These are phyloP conservation scores for Aspergillus felis DNA, from an alignment of 2,329 filamentous ascomycete genomes.

Conservation along the genomic window DNA sequence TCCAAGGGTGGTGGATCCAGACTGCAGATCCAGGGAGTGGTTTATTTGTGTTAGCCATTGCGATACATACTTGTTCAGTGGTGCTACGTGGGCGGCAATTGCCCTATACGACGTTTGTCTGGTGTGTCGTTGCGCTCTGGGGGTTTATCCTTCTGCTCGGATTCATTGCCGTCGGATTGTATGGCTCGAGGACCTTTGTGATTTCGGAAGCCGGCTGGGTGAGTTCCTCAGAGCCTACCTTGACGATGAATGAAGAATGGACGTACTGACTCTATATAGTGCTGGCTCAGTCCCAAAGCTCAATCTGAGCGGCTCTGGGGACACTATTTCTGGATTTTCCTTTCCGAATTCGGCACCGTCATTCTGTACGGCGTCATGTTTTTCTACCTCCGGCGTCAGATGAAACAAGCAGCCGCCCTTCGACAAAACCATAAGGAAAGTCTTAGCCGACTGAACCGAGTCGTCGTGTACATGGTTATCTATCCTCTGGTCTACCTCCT, in stretches of 20 bases:
- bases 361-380: slow-evolving; percentile 48
- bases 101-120: slow-evolving; percentile 42
- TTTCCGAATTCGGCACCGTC: slow-evolving; percentile 50
- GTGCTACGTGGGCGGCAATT: slow-evolving; percentile 47
- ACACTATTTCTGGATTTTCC: slow-evolving; percentile 54
- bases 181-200: slow-evolving; percentile 41
- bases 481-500: slow-evolving; percentile 53
- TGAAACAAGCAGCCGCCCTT: slow-evolving; percentile 32
- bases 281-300: slow-evolving; percentile 46
- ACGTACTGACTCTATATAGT: slow-evolving; percentile 29
- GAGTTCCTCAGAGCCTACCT: slow-evolving; percentile 16
- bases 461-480: slow-evolving; percentile 44
- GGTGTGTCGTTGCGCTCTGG: slow-evolving; percentile 44
- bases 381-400: slow-evolving; percentile 44
- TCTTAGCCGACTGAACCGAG: slow-evolving; percentile 34
- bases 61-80: slow-evolving; percentile 49
- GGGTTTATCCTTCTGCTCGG: slow-evolving; percentile 44
- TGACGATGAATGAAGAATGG: not conserved
- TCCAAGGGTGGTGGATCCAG: slow-evolving; percentile 51
- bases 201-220: slow-evolving; percentile 50
- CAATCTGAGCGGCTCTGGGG: slow-evolving; percentile 47
- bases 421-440: slow-evolving; percentile 30
- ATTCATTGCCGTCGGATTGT: slow-evolving; percentile 43
- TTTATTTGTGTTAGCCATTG: slow-evolving; percentile 51
- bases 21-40: slow-evolving; percentile 50